These are phyloP conservation scores for Fragaria vesca DNA, from an alignment of 306 rosid genomes.

Conservation along the genomic window DNA sequence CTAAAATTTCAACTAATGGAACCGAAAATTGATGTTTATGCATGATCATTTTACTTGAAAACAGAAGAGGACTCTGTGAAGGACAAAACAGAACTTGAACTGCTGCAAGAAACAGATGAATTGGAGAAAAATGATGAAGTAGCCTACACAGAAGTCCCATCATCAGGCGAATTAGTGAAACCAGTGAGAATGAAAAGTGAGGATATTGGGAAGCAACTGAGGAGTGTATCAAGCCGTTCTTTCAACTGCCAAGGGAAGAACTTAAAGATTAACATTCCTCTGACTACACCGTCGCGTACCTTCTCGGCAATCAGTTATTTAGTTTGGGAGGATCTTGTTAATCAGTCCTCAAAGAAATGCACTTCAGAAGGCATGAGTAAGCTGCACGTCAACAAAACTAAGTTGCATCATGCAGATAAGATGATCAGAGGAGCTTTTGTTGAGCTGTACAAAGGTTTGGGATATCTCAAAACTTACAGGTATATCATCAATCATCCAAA, in stretches of 20 bases:
- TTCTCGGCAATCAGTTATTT: constrained; percentile 85
- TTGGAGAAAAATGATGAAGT: constrained; percentile 59
- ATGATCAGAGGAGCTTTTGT: constrained; percentile 90
- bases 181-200: constrained; percentile 47
- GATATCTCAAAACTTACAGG: constrained; percentile 90
- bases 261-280: constrained; percentile 82
- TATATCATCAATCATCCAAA: constrained; percentile 20
- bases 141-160: constrained; percentile 39
- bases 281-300: constrained; percentile 84
- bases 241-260: constrained; percentile 78
- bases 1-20: background rate
- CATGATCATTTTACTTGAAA: constrained; percentile 12
- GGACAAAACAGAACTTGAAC: constrained; percentile 62
- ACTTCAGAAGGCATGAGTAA: constrained; percentile 52
- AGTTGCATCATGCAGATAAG: constrained; percentile 86
- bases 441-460: constrained; percentile 90
- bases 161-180: constrained; percentile 41
- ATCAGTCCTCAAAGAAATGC: constrained; percentile 70
- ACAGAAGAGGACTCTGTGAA: constrained; percentile 82
- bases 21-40: background rate
- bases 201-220: constrained; percentile 47
- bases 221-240: constrained; percentile 56
- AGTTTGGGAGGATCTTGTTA: constrained; percentile 77
- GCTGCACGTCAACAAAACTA: constrained; percentile 63
- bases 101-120: constrained; percentile 54